Base-by-base conservation (phyloP, 2,329 filamentous ascomycete species). In the Paecilomyces sp. region DNA sequence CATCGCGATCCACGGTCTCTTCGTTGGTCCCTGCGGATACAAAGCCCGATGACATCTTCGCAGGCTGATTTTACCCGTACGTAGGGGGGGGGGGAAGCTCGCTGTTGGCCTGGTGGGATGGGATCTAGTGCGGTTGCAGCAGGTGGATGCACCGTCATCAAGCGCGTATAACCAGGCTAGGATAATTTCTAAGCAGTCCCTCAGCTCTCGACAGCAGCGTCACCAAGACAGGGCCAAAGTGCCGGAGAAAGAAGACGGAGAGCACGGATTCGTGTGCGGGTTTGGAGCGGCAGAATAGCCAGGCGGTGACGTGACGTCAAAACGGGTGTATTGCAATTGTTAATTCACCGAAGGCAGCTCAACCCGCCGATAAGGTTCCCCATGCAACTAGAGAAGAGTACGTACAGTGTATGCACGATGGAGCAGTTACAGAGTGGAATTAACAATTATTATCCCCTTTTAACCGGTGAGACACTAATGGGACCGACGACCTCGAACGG, bases 11-110 rank as follows among this genome's bases (percentile, higher is more conserved):
- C 11, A 72, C 65, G 6, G 75, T 72, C 55, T 76, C 64, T 57
- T 78, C 70, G 58, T 72, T 72, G 31, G 77, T 77, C 11, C 77
- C 78, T 53, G 69, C 75, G 34, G 77, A 75, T 22, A 80, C 74
- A 60, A 80, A 80, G 22, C 77, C 74, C 18, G 78, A 77, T 11
- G 75, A 79, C 78, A 80, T 80, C 22, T 33, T 61, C 30, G 41
- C 50, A 25, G 18, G 12, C 58, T 65, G 63, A 57, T 13, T 28
- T 52, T 55, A 36, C 24, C 22, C 34, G 50, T 52, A n/a, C 25
- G 1, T 28, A 1, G 25, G 25, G 55, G 62, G 56, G 25, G 25
- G 55, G 62, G 56, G 63, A 61, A 55, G 54, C 34, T 33, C 57
- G 59, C 1, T n/a, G 18, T 3, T 55, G 15, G 34, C 25, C 52